These are phyloP conservation scores for Phialophora verrucosa DNA, from an alignment of 2,329 filamentous ascomycete genomes.

Conservation along the genomic window DNA sequence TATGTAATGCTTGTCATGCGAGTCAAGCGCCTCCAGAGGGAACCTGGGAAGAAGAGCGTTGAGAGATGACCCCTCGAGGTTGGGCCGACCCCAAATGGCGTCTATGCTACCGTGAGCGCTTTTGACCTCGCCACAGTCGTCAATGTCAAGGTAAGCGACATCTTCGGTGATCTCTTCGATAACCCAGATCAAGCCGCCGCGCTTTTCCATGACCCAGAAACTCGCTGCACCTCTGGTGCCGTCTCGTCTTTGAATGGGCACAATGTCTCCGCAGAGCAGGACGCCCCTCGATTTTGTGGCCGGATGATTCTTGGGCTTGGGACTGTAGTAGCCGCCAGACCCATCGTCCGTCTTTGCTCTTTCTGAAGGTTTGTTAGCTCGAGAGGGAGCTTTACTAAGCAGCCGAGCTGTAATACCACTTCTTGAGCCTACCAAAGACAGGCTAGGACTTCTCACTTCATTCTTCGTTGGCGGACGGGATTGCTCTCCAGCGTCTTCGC, in stretches of 20 bases:
- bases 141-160: constrained; percentile 75
- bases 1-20: constrained; percentile 52
- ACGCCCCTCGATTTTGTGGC: constrained; percentile 84
- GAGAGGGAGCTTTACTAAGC: constrained; percentile 77
- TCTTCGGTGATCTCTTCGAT: constrained; percentile 97
- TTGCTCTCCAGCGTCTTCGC: constrained; percentile 29
- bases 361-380: constrained; percentile 53
- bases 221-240: constrained; percentile 90
- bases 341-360: constrained; percentile 65
- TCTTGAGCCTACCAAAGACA: constrained; percentile 65
- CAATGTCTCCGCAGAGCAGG: constrained; percentile 93
- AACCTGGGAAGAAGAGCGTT: constrained; percentile 80
- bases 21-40: constrained; percentile 64
- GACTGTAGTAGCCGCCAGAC: constrained; percentile 52
- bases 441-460: constrained; percentile 44
- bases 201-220: constrained; percentile 98
- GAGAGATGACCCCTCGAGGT: constrained; percentile 73
- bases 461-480: constrained; percentile 31
- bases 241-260: constrained; percentile 95
- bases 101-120: constrained; percentile 76
- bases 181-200: constrained; percentile 93
- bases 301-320: constrained; percentile 64
- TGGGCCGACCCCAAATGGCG: constrained; percentile 77
- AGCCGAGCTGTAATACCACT: constrained; percentile 87
- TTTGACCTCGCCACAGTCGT: constrained; percentile 76